Conservation (phyloP, 768 basidiomycete genomes). For the Suillus spraguei region DNA sequence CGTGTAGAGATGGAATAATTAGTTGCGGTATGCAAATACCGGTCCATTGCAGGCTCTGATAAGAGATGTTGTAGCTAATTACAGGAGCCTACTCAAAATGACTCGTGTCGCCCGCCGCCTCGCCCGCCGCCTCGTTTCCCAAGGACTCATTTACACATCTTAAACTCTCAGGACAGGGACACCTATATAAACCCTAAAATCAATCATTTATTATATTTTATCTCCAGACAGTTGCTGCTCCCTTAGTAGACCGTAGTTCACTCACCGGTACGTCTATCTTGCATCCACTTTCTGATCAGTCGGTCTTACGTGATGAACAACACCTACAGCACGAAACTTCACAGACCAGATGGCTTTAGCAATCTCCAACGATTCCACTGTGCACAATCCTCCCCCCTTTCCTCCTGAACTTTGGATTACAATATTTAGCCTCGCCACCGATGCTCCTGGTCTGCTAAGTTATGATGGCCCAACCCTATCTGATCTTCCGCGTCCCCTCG, state of each 20-base stretch:
- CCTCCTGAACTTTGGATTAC: conserved; percentile 34
- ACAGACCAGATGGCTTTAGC: conserved; percentile 16
- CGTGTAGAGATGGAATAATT: not conserved
- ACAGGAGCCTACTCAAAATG: not conserved
- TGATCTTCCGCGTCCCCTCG: conserved; percentile 24
- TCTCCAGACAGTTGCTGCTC: conserved; percentile 2
- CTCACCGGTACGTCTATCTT: not conserved
- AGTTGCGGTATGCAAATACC: not conserved
- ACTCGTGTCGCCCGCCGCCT: not conserved
- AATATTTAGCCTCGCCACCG: conserved; percentile 26
- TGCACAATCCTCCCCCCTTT: conserved; percentile 13
- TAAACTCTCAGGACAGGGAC: conserved; percentile 20
- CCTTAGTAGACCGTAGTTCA: not conserved
- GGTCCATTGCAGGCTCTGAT: not conserved
- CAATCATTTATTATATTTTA: not conserved
- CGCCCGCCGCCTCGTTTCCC: not conserved
- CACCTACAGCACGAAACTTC: not conserved
- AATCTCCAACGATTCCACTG: conserved; percentile 1
- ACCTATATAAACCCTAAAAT: conserved; percentile 16
- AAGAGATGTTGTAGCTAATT: not conserved
- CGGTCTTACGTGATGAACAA: not conserved
- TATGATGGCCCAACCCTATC: conserved; percentile 14
- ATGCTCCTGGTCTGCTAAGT: conserved; percentile 16
- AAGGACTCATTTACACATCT: conserved; percentile 1
- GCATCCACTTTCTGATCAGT: not conserved